These are phyloP conservation scores for Quercus mongolica DNA, from an alignment of 306 rosid genomes.

Conservation along the genomic window DNA sequence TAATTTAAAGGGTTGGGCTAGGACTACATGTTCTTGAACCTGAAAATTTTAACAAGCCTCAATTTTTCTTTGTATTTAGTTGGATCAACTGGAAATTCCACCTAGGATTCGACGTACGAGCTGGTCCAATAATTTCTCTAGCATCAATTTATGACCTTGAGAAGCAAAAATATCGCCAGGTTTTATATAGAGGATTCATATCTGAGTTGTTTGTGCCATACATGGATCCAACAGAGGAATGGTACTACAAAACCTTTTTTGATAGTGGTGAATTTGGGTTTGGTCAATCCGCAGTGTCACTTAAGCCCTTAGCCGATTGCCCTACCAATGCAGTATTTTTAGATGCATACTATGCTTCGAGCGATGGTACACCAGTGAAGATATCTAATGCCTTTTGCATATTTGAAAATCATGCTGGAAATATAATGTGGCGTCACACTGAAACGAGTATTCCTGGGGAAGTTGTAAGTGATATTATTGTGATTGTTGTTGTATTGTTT, in stretches of 20 bases:
- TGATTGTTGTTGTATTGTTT: neutral
- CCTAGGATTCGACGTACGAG: slow-evolving; percentile 39
- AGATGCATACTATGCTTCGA: slow-evolving; percentile 38
- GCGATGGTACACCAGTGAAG: slow-evolving; percentile 41
- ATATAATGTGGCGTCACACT: slow-evolving; percentile 75
- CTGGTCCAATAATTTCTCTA: slow-evolving; percentile 47
- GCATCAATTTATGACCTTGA: slow-evolving; percentile 56
- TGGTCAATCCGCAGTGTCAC: slow-evolving; percentile 45
- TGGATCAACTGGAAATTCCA: slow-evolving; percentile 56
- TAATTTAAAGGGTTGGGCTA: neutral
- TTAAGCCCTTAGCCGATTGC: slow-evolving; percentile 42
- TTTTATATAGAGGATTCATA: slow-evolving; percentile 52
- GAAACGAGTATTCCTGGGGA: slow-evolving; percentile 25
- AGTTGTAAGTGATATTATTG: slow-evolving; percentile 1
- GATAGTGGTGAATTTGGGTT: slow-evolving; percentile 54
- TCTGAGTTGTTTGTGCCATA: slow-evolving; percentile 60
- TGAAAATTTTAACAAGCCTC: too few species aligned
- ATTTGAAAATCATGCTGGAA: slow-evolving; percentile 51
- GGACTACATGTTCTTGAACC: neutral
- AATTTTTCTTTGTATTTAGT: slow-evolving; percentile 7
- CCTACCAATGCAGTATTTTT: slow-evolving; percentile 53
- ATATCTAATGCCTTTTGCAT: slow-evolving; percentile 51
- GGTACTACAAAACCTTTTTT: slow-evolving; percentile 46
- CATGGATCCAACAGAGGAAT: slow-evolving; percentile 59
- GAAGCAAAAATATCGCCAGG: slow-evolving; percentile 33